Evolutionary conservation across 2,329 filamentous ascomycete species (phyloP).

Genomic region (Tolypocladium cylindrosporum): DNA sequence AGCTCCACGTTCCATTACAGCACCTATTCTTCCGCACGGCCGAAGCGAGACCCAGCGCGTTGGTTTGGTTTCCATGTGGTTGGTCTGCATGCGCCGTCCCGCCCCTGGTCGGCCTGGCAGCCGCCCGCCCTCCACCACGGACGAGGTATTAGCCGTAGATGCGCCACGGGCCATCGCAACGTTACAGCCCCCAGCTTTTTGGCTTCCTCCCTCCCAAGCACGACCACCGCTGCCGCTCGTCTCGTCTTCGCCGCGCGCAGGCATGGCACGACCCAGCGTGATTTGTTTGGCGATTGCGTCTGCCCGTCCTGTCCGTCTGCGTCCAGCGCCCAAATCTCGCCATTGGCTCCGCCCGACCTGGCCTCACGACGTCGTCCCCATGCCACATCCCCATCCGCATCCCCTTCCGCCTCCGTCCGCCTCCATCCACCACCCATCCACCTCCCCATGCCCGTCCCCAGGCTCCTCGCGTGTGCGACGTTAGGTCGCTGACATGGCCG

Average conservation of each 20-base stretch:
- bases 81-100: neutral
- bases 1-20: neutral
- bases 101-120: neutral
- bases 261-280: neutral
- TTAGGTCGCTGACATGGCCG: neutral
- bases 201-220: neutral
- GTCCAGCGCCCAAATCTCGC: neutral
- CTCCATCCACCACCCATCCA: neutral
- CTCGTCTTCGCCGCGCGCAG: neutral
- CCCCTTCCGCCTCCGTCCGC: neutral
- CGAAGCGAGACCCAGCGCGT: neutral
- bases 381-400: too few relatives aligned
- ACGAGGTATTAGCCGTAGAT: neutral
- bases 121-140: neutral
- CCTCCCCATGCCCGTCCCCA: neutral
- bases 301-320: neutral
- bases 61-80: too few relatives aligned
- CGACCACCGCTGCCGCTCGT: neutral
- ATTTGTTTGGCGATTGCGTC: neutral
- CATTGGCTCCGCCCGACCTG: too few relatives aligned
- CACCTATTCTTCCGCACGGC: neutral
- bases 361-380: too few relatives aligned
- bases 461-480: neutral
- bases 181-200: conserved; percentile 13
- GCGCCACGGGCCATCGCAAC: conserved; percentile 9